Base-by-base conservation (phyloP, 1,284 basidiomycete genomes). In the Kalmanozyma brasiliensis region DNA sequence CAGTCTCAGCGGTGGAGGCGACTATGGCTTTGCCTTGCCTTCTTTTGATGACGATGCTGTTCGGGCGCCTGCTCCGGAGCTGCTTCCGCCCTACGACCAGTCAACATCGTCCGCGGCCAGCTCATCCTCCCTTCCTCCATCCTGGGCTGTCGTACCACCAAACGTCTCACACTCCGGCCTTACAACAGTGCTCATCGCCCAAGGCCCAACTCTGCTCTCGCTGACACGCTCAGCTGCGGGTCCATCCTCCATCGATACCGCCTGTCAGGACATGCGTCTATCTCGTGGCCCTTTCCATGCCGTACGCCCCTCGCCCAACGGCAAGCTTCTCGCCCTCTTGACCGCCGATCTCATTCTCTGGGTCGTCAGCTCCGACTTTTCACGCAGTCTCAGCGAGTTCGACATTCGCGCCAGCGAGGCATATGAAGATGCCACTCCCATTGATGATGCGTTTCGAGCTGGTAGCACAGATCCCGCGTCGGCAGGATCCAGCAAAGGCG, bases 311-410 rank as follows among this genome's bases (percentile, higher is more conserved):
- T 96, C 94, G 0, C 94, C 94, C 0, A 95, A 95, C 74, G 94
- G 94, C 32, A 93, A 94, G 77, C 90, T 94, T 36, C 86, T 98
- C 13, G 93, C 94, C 0, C 85, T 98, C 11, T 84, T 96, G 34
- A 93, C 90, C 0, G 87, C 86, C 49, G 85, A 68, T 85, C 23
- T 89, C 89, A 10, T 85, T 86, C 87, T 98, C 17, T 93, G 91
- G 90, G 95, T 98, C 36, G 92, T 96, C 14, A 94, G 92, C 7
- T 88, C 90, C 16, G 93, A 98, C 82, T 95, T 98, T 78, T 89
- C 92, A 61, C 87, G 93, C 33, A 92, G 88, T 75, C 86, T 97
- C 68, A 91, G 92, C 8, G 93, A 95, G 76, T 93, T 92, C 73
- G 89, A 79, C 47, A 55, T 80, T 19, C 49, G 58, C 0, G 52